Evolutionary conservation across 495 filamentous ascomycete genomes (phyloP).

Genomic region (Daldinia decipiens): DNA sequence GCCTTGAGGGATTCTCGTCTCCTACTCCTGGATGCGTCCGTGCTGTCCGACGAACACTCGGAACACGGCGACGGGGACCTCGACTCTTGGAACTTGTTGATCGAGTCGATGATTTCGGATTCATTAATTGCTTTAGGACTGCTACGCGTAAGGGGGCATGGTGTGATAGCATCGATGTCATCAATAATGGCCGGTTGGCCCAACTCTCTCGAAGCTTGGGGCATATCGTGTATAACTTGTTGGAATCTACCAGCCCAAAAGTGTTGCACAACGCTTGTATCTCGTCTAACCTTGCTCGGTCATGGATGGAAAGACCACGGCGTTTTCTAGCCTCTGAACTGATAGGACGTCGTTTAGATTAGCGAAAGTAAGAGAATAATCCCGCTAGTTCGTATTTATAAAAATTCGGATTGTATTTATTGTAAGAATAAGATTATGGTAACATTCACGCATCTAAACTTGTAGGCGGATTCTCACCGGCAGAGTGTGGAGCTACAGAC

Average conservation of each 20-base stretch:
- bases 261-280: background rate
- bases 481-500: conserved; percentile 32
- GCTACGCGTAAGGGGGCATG: conserved; percentile 36
- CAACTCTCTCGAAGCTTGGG: conserved; percentile 21
- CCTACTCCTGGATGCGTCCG: conserved; percentile 27
- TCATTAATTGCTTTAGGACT: conserved; percentile 17
- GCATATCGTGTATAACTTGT: conserved; percentile 10
- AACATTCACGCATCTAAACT: background rate
- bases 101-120: conserved; percentile 20
- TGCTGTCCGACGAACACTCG: conserved; percentile 23
- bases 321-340: background rate
- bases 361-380: background rate
- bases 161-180: conserved; percentile 49
- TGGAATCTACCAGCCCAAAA: conserved; percentile 2
- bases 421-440: background rate
- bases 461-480: conserved; percentile 7
- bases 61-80: conserved; percentile 45
- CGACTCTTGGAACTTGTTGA: conserved; percentile 28
- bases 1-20: conserved; percentile 46
- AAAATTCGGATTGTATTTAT: background rate
- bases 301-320: conserved; percentile 1
- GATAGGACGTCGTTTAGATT: background rate
- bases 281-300: conserved; percentile 1
- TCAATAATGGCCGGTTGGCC: conserved; percentile 24
- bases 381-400: background rate